These are phyloP conservation scores for Colletotrichum paranaense DNA, from an alignment of 2,329 filamentous ascomycete genomes.

Conservation along the genomic window DNA sequence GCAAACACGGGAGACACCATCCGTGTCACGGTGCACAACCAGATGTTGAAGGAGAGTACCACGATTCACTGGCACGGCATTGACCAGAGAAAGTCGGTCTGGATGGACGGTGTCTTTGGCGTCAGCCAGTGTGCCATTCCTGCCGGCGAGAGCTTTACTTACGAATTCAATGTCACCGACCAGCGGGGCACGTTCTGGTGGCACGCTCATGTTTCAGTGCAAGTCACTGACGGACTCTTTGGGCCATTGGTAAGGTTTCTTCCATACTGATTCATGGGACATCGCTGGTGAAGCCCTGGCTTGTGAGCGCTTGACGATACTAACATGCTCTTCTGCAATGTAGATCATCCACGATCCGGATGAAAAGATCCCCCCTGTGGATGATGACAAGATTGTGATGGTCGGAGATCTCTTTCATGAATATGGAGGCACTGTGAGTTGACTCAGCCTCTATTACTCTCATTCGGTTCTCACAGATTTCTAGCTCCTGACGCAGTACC, in stretches of 20 bases:
- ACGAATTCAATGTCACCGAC: slow-evolving; percentile 68
- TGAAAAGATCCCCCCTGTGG: slow-evolving; percentile 43
- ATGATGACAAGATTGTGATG: slow-evolving; percentile 51
- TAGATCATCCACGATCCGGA: slow-evolving; percentile 51
- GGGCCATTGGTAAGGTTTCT: slow-evolving; percentile 30
- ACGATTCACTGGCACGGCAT: slow-evolving; percentile 78
- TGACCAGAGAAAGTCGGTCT: slow-evolving; percentile 70
- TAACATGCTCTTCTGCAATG: slow-evolving; percentile 6
- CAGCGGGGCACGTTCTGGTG: slow-evolving; percentile 74
- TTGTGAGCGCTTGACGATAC: not conserved
- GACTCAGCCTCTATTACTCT: not conserved
- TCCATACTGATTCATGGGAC: not conserved
- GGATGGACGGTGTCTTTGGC: slow-evolving; percentile 74
- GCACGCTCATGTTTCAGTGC: slow-evolving; percentile 60
- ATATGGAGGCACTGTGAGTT: slow-evolving; percentile 45
- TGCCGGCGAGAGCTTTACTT: slow-evolving; percentile 63
- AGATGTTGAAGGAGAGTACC: slow-evolving; percentile 52
- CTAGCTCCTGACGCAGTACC: slow-evolving; percentile 45
- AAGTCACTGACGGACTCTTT: slow-evolving; percentile 34
- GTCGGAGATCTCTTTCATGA: slow-evolving; percentile 53
- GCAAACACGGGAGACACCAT: slow-evolving; percentile 56
- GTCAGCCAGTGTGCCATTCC: slow-evolving; percentile 71
- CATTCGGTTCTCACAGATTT: slow-evolving; percentile 36
- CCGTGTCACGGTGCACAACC: slow-evolving; percentile 53
- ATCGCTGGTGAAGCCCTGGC: not conserved